Conservation (phyloP, 257 asterid species). For the Scutellaria minor region DNA sequence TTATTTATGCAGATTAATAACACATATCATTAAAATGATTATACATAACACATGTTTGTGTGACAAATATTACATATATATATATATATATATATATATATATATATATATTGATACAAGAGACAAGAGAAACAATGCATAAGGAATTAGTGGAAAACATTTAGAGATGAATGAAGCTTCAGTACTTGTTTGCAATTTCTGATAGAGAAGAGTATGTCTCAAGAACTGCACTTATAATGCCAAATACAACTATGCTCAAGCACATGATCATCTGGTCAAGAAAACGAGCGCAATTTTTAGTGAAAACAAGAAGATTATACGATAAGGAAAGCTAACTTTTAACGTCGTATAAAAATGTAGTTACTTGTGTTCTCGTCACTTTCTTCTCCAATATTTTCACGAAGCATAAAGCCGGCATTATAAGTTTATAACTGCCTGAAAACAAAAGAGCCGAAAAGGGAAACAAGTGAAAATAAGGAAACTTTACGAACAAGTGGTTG, state of each 20-base stretch:
- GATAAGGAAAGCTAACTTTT: not conserved
- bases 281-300: not conserved
- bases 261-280: conserved; percentile 46
- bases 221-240: conserved; percentile 56
- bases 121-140: not conserved
- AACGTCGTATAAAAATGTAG: not conserved
- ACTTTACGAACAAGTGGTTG: too few species aligned
- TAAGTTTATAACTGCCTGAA: conserved; percentile 62
- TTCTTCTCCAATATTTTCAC: conserved; percentile 64
- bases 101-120: not conserved
- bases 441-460: not conserved
- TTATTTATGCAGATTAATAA: not conserved
- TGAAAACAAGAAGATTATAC: not conserved
- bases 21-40: not conserved
- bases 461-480: too few species aligned
- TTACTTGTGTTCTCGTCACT: conserved; percentile 73
- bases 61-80: not conserved
- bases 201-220: conserved; percentile 69
- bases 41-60: not conserved
- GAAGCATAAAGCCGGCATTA: conserved; percentile 74
- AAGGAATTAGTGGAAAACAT: not conserved
- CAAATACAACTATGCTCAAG: conserved; percentile 50
- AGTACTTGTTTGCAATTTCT: conserved; percentile 49
- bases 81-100: too few species aligned
- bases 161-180: conserved; percentile 8